These are phyloP conservation scores for Tolypocladium inflatum DNA, from an alignment of 2,329 filamentous ascomycete genomes.

Conservation along the genomic window DNA sequence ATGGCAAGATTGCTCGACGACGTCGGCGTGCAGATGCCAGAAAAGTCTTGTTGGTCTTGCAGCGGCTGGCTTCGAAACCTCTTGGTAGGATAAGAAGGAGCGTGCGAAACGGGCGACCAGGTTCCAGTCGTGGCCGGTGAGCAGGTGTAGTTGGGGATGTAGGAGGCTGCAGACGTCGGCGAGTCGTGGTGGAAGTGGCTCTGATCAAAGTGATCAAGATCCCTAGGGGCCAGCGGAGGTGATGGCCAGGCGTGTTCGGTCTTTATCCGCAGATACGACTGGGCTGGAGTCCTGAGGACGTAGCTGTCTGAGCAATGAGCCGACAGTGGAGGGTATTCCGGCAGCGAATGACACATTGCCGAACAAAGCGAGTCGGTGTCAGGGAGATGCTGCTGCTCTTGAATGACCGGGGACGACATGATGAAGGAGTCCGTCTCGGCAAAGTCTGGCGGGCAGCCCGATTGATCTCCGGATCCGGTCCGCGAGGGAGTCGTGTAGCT, in stretches of 20 bases:
- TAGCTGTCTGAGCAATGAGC: slow-evolving; percentile 6
- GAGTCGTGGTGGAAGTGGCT: slow-evolving; percentile 22
- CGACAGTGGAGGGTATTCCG: slow-evolving; percentile 5
- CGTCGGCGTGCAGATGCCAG: slow-evolving; percentile 15
- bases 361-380: slow-evolving; percentile 11
- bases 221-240: slow-evolving; percentile 25
- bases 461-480: slow-evolving; percentile 16
- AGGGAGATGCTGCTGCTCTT: slow-evolving; percentile 12
- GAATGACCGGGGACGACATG: slow-evolving; percentile 11
- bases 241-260: slow-evolving; percentile 21
- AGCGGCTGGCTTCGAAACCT: neutral
- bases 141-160: slow-evolving; percentile 15
- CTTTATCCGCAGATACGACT: slow-evolving; percentile 5
- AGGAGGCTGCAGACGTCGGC: slow-evolving; percentile 14
- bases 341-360: slow-evolving; percentile 3
- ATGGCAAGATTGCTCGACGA: slow-evolving; percentile 1
- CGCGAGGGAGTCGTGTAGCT: slow-evolving; percentile 21
- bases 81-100: neutral
- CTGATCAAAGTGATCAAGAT: slow-evolving; percentile 27
- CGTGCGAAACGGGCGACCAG: slow-evolving; percentile 12
- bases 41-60: slow-evolving; percentile 10
- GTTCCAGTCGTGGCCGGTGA: slow-evolving; percentile 22
- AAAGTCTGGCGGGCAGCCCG: slow-evolving; percentile 15
- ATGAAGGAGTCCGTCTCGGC: slow-evolving; percentile 14
- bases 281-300: slow-evolving; percentile 1